Evolutionary conservation across 2,329 filamentous ascomycete genomes (phyloP).

Genomic region (Purpureocillium lavendulum): DNA sequence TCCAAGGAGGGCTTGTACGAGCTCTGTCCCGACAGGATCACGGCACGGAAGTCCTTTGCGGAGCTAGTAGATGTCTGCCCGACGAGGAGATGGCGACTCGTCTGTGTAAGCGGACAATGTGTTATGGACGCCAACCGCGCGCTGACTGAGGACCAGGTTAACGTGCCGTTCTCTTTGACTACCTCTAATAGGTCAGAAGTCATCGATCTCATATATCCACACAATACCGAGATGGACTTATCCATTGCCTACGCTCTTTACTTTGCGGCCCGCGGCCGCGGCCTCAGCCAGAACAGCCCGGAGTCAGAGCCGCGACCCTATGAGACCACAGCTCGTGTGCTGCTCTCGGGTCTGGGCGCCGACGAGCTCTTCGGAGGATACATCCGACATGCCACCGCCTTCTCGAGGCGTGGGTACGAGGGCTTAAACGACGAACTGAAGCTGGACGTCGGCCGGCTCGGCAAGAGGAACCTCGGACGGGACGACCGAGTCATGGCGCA

Average conservation of each 20-base stretch:
- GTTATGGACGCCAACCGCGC: neutral
- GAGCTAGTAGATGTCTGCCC: constrained; percentile 67
- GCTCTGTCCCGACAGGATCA: constrained; percentile 81
- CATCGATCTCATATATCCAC: constrained; percentile 74
- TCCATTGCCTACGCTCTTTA: constrained; percentile 93
- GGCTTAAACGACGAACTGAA: constrained; percentile 75
- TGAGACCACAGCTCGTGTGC: constrained; percentile 65
- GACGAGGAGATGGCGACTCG: constrained; percentile 68
- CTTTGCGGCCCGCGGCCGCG: constrained; percentile 75
- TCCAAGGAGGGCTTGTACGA: constrained; percentile 52
- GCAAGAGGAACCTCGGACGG: constrained; percentile 87
- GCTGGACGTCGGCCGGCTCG: constrained; percentile 76
- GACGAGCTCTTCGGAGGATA: constrained; percentile 97
- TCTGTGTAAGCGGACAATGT: constrained; percentile 44
- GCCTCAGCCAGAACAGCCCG: constrained; percentile 29
- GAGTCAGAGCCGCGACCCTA: constrained; percentile 34
- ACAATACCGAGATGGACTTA: constrained; percentile 98
- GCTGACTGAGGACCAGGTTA: constrained; percentile 39
- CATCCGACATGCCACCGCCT: constrained; percentile 72
- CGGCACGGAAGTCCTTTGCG: constrained; percentile 69
- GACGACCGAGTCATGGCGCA: constrained; percentile 87
- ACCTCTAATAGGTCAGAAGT: constrained; percentile 60
- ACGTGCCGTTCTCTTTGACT: constrained; percentile 74
- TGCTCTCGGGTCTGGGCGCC: constrained; percentile 87
- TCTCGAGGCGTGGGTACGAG: constrained; percentile 55